These are phyloP conservation scores for Wallacemonas rigidus DNA, from an alignment of 208 protist genomes.

Conservation along the genomic window DNA sequence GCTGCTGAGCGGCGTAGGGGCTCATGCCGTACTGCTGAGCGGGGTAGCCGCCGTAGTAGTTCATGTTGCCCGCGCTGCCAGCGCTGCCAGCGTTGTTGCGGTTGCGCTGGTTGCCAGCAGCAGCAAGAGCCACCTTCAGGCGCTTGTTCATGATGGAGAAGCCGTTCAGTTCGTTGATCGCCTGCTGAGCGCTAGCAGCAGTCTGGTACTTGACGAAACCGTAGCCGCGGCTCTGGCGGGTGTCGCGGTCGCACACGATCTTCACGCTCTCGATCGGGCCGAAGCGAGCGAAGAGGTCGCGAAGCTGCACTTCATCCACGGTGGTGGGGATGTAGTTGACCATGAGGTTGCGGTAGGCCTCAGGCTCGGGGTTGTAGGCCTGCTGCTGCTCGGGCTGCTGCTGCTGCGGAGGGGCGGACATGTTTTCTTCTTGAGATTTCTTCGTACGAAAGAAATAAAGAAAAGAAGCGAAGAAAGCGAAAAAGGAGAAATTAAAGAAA, in stretches of 20 bases:
- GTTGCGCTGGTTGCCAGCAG: constrained; percentile 35
- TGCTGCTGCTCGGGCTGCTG: constrained; percentile 20
- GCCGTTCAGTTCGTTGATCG: constrained; percentile 22
- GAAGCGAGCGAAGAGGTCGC: constrained; percentile 66
- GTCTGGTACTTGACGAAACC: constrained; percentile 91
- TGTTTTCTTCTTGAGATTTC: background rate
- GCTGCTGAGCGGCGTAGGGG: constrained; percentile 31
- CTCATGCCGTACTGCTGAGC: constrained; percentile 59
- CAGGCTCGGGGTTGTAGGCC: constrained; percentile 42
- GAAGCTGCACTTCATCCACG: constrained; percentile 63
- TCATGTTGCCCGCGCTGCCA: constrained; percentile 28
- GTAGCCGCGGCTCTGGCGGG: constrained; percentile 84
- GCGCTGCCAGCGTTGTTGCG: constrained; percentile 17
- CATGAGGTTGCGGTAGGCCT: constrained; percentile 69
- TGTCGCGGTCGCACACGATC: constrained; percentile 77
- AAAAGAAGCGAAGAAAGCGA: constrained; percentile 19
- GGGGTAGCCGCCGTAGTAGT: constrained; percentile 59
- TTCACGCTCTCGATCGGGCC: constrained; percentile 78
- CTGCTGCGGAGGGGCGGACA: constrained; percentile 13
- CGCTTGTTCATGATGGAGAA: constrained; percentile 57
- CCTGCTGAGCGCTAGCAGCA: constrained; percentile 70
- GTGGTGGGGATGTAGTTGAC: constrained; percentile 82
- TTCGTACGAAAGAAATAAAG: background rate
- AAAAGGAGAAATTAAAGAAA: constrained; percentile 25
- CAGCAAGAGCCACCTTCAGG: constrained; percentile 51